These are phyloP conservation scores for Chrysoporthe austroafricana DNA, from an alignment of 2,329 filamentous ascomycete genomes.

Conservation along the genomic window DNA sequence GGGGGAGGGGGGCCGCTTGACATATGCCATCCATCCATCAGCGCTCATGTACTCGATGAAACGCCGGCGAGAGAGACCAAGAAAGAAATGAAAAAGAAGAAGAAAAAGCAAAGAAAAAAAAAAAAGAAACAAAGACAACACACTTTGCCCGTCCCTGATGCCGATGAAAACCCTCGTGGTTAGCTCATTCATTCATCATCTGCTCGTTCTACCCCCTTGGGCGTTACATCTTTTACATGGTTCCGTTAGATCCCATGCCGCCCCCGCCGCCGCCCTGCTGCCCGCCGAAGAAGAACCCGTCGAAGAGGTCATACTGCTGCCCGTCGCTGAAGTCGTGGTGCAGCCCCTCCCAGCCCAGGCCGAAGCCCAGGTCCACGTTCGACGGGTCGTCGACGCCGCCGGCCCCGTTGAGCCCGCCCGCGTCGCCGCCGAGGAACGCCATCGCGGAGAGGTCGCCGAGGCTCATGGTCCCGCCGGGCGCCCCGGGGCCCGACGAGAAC, in stretches of 20 bases:
- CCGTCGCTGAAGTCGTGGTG: conserved; percentile 66
- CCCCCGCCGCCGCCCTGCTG: conserved; percentile 46
- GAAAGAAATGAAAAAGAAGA: neutral
- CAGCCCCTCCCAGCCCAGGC: conserved; percentile 66
- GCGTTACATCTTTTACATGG: neutral
- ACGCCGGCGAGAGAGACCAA: no score
- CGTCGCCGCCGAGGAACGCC: conserved; percentile 54
- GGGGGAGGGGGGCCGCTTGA: neutral
- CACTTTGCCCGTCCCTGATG: neutral
- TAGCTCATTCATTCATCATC: neutral
- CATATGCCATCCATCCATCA: no score
- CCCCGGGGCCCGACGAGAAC: conserved; percentile 31
- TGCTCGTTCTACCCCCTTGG: neutral
- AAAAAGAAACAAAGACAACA: neutral
- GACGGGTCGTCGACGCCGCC: conserved; percentile 24
- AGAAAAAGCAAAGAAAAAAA: neutral
- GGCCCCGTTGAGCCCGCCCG: conserved; percentile 32
- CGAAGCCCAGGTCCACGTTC: conserved; percentile 61
- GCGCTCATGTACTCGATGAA: no score
- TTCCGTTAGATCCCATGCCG: conserved; percentile 37
- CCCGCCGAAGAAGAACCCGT: conserved; percentile 73
- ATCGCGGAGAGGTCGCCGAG: conserved; percentile 56
- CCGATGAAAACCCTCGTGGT: neutral
- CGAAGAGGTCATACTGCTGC: conserved; percentile 69
- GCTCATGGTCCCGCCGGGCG: conserved; percentile 33